These are phyloP conservation scores for Strombidium stylifer DNA, from an alignment of 73 alveolate genomes.

Conservation along the genomic window DNA sequence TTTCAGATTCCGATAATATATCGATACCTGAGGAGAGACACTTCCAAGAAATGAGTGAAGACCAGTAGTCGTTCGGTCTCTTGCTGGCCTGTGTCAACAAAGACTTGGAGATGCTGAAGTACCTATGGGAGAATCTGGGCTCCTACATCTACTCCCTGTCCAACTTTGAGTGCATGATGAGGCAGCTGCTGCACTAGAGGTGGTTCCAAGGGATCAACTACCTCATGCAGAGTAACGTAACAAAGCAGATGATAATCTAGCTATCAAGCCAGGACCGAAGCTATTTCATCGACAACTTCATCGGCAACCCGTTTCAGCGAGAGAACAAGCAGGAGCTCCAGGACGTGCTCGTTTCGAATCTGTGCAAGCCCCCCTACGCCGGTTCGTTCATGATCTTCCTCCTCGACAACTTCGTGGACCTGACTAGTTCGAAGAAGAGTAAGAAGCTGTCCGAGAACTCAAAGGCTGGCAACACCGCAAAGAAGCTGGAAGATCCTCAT, in stretches of 20 bases:
- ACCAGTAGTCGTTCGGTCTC: slow-evolving; percentile 11
- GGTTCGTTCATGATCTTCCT: slow-evolving; percentile 18
- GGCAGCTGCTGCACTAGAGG: slow-evolving; percentile 10
- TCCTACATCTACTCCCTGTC: slow-evolving; percentile 25
- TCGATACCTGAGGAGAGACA: slow-evolving; percentile 10
- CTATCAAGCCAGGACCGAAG: slow-evolving; percentile 20
- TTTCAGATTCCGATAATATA: background rate
- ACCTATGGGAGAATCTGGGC: slow-evolving; percentile 36
- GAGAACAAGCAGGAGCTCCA: background rate
- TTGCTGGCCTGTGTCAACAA: slow-evolving; percentile 29
- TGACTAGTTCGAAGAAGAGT: background rate
- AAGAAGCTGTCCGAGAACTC: too few species aligned
- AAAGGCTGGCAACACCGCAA: too few species aligned
- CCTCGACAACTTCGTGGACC: background rate
- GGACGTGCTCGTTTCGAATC: background rate
- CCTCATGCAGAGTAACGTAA: slow-evolving; percentile 12
- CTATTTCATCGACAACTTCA: slow-evolving; percentile 34
- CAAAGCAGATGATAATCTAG: slow-evolving; percentile 15
- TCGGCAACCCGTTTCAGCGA: slow-evolving; percentile 5
- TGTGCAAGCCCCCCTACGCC: slow-evolving; percentile 17
- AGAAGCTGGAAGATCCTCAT: too few species aligned
- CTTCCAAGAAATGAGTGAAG: slow-evolving; percentile 24
- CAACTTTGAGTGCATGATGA: slow-evolving; percentile 40
- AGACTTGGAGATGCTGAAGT: slow-evolving; percentile 31
- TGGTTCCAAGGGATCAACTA: slow-evolving; percentile 31